Percentiles rank a stretch among this genome's conserved stretches.
phyloP scores from a whole-genome alignment of 148 eudicot genomes.

The Vaccinium corymbosum region DNA sequence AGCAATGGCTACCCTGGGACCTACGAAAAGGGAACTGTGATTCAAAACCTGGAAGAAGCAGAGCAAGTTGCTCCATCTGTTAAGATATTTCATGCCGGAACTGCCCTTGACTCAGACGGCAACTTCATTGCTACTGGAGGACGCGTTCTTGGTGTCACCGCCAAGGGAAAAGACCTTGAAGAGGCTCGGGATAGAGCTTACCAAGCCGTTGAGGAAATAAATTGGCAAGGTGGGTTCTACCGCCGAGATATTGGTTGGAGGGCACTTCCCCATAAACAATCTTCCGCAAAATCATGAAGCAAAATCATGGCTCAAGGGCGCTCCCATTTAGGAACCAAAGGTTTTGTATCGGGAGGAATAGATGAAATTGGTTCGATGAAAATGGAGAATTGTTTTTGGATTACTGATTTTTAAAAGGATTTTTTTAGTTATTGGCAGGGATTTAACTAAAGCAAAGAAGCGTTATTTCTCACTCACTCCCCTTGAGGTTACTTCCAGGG shows the following conservation, averaged over 20 bases:
- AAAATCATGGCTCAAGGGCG: not conserved
- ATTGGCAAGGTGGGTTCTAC: slow-evolving; percentile 82
- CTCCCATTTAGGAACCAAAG: not conserved
- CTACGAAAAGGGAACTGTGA: slow-evolving; percentile 71
- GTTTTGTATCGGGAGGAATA: not conserved
- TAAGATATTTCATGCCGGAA: slow-evolving; percentile 90
- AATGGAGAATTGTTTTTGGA: not conserved
- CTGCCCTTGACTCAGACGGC: slow-evolving; percentile 61
- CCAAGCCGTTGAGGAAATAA: slow-evolving; percentile 57
- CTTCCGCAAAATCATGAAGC: not conserved
- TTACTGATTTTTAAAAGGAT: not conserved
- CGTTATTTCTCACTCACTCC: no score
- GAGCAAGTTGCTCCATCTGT: slow-evolving; percentile 61
- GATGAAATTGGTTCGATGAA: not conserved
- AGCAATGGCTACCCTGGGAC: slow-evolving; percentile 91
- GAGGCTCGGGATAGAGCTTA: slow-evolving; percentile 77
- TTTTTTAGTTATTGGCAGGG: not conserved
- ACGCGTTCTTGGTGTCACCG: slow-evolving; percentile 88
- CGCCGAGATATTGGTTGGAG: slow-evolving; percentile 92
- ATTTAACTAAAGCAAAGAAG: not conserved
- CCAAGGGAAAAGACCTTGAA: slow-evolving; percentile 71
- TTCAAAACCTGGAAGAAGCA: slow-evolving; percentile 60
- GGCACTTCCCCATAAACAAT: slow-evolving; percentile 51
- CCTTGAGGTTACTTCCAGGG: no score
- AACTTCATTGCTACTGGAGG: slow-evolving; percentile 79